Evolutionary conservation across 2,329 filamentous ascomycete genomes (phyloP).

Genomic region (Thermothelomyces thermophilus): DNA sequence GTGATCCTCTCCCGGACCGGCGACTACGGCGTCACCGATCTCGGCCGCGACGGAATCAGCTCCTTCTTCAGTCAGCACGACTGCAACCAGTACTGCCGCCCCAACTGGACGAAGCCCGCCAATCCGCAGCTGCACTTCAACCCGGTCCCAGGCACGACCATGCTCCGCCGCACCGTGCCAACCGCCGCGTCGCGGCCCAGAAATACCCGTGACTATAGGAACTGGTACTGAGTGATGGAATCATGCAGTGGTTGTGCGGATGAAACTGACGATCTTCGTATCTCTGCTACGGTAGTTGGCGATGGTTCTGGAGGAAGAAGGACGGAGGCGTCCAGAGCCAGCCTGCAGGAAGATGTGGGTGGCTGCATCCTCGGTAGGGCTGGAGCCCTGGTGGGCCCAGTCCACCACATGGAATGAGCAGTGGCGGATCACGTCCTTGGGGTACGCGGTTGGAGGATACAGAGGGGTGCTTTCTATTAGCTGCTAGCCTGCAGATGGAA

Average conservation of each 20-base stretch:
- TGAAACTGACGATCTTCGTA: too few relatives aligned
- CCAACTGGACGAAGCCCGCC: constrained; percentile 23
- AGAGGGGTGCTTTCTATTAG: background rate
- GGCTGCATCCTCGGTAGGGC: too few relatives aligned
- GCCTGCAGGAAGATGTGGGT: too few relatives aligned
- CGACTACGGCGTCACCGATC: constrained; percentile 35
- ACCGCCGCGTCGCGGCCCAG: constrained; percentile 4
- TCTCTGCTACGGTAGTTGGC: too few relatives aligned
- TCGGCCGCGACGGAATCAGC: constrained; percentile 34
- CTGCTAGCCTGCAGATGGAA: background rate
- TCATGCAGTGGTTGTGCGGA: too few relatives aligned
- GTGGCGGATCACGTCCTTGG: background rate
- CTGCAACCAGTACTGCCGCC: constrained; percentile 27
- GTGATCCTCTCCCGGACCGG: constrained; percentile 34
- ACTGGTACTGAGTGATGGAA: background rate
- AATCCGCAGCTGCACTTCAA: constrained; percentile 1
- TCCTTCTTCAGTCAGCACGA: constrained; percentile 35
- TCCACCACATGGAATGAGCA: too few relatives aligned
- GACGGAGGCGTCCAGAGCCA: too few relatives aligned
- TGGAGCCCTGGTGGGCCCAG: too few relatives aligned
- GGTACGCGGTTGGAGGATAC: background rate
- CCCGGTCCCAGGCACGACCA: constrained; percentile 9
- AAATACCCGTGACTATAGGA: background rate
- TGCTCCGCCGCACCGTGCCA: constrained; percentile 6
- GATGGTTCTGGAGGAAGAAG: too few relatives aligned